Evolutionary conservation across 148 eudicot species (phyloP).

Genomic region (Cornus florida): DNA sequence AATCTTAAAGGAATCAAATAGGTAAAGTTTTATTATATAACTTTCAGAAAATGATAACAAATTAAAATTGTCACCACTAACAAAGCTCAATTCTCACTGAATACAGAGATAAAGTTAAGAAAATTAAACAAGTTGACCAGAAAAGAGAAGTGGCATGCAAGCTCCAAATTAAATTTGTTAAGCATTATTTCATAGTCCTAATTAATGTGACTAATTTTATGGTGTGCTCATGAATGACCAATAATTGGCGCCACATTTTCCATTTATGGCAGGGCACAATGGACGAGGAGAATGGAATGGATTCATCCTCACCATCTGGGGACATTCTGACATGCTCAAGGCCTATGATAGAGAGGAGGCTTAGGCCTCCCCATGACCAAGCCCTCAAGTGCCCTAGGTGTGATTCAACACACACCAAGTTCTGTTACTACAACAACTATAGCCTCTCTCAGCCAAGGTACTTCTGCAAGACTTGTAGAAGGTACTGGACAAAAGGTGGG

Average conservation of each 20-base stretch:
- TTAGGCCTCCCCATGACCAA: constrained; percentile 81
- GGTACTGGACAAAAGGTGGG: constrained; percentile 90
- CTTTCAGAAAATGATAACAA: too few species aligned
- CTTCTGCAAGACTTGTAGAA: constrained; percentile 90
- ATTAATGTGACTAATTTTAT: too few species aligned
- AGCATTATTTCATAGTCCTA: too few species aligned
- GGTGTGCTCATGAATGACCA: constrained; percentile 12
- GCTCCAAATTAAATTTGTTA: not conserved
- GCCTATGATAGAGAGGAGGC: constrained; percentile 61
- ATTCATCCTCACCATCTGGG: constrained; percentile 55
- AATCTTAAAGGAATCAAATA: too few species aligned
- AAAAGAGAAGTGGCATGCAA: too few species aligned
- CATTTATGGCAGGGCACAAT: constrained; percentile 30
- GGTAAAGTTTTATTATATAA: too few species aligned
- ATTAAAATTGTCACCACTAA: too few species aligned
- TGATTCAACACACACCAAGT: constrained; percentile 81
- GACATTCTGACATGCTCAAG: constrained; percentile 69
- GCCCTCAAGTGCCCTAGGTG: constrained; percentile 77
- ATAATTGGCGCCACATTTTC: not conserved
- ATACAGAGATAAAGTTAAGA: too few species aligned
- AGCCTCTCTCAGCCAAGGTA: constrained; percentile 83
- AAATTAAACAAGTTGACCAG: too few species aligned
- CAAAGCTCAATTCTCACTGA: too few species aligned
- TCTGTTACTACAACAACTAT: constrained; percentile 94
- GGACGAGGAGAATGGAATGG: constrained; percentile 27